phyloP scores from a whole-genome alignment of 176 grass and related monocot species.

The Aegilops sharonensis region DNA sequence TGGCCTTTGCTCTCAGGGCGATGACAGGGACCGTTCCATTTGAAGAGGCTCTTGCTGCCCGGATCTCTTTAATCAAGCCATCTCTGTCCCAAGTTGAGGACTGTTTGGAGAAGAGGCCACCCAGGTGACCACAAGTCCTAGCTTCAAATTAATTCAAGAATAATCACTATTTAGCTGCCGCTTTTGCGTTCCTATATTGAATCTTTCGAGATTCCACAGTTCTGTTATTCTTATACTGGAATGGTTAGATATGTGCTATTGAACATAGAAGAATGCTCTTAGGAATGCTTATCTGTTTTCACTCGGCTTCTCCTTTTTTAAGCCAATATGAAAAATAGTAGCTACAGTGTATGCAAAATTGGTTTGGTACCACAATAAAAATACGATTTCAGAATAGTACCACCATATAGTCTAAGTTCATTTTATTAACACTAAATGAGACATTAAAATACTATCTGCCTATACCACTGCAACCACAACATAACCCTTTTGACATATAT shows the following conservation, averaged over 20 bases:
- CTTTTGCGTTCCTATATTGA: background rate
- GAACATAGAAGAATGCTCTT: background rate
- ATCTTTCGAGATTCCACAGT: background rate
- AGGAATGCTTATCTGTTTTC: background rate
- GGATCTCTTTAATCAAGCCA: slow-evolving; percentile 85
- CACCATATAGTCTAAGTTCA: background rate
- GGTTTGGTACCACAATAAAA: background rate
- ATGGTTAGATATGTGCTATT: background rate
- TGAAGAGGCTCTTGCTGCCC: slow-evolving; percentile 79
- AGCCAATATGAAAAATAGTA: background rate
- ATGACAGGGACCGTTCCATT: slow-evolving; percentile 91
- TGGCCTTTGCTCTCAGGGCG: slow-evolving; percentile 48
- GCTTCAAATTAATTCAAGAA: background rate
- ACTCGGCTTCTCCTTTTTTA: background rate
- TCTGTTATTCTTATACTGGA: background rate
- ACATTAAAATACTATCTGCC: background rate
- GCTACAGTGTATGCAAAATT: background rate
- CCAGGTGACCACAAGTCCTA: slow-evolving; percentile 38
- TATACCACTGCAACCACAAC: background rate
- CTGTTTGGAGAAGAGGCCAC: slow-evolving; percentile 70
- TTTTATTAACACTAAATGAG: background rate
- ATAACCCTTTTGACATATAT: background rate
- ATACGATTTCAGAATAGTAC: background rate
- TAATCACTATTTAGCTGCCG: slow-evolving; percentile 33
- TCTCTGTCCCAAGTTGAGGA: slow-evolving; percentile 65